These are phyloP conservation scores for Phytophthora citrophthora DNA, from an alignment of 352 stramenopile species.

Conservation along the genomic window DNA sequence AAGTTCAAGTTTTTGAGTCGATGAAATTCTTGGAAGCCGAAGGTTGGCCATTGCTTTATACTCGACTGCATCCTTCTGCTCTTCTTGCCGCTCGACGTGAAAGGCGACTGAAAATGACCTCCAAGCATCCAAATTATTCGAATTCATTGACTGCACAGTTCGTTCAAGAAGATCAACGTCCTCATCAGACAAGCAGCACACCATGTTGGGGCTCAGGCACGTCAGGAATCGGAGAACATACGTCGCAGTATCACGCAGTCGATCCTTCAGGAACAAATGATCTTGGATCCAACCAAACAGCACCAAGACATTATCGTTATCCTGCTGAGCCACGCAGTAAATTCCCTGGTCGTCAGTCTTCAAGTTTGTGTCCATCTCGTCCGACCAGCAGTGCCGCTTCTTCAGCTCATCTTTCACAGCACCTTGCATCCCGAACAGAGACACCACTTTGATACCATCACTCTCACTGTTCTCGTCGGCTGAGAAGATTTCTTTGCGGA, in stretches of 20 bases:
- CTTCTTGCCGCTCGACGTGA: slow-evolving; percentile 56
- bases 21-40: not conserved
- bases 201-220: slow-evolving; percentile 52
- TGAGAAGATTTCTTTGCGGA: slow-evolving; percentile 64
- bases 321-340: slow-evolving; percentile 43
- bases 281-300: slow-evolving; percentile 73
- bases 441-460: slow-evolving; percentile 40
- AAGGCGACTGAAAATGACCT: slow-evolving; percentile 49
- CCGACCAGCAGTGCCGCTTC: slow-evolving; percentile 48
- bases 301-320: slow-evolving; percentile 32
- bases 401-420: slow-evolving; percentile 52
- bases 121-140: slow-evolving; percentile 44
- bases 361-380: slow-evolving; percentile 46
- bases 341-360: slow-evolving; percentile 56
- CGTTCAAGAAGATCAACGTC: slow-evolving; percentile 42
- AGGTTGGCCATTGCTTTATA: slow-evolving; percentile 18
- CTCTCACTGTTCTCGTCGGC: slow-evolving; percentile 8
- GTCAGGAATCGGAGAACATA: slow-evolving; percentile 77
- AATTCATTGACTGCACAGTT: slow-evolving; percentile 24
- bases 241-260: slow-evolving; percentile 65
- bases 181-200: slow-evolving; percentile 51
- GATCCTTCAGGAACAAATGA: slow-evolving; percentile 42
- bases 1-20: slow-evolving; percentile 11
- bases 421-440: slow-evolving; percentile 68
- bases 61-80: slow-evolving; percentile 53